A percentile compares a stretch with the other conserved stretches of the same genome.
These are phyloP conservation scores for Naganishia albida DNA, from an alignment of 1,284 basidiomycete species.

Conservation along the genomic window DNA sequence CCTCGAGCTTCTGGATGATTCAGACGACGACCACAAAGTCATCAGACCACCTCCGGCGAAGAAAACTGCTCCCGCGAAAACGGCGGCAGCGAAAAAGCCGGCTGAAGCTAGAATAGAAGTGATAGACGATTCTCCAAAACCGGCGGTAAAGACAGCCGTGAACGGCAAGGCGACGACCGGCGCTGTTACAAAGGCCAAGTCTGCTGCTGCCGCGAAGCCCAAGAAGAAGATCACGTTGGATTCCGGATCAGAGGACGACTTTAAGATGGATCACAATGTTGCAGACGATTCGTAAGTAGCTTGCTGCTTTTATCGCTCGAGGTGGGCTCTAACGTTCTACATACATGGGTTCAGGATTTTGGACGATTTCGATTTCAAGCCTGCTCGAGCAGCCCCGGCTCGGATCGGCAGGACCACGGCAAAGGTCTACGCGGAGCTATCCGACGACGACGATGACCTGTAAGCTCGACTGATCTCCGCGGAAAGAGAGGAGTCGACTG, in stretches of 20 bases:
- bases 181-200: slow-evolving; percentile 32
- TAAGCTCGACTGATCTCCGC: no score
- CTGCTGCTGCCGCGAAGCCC: slow-evolving; percentile 11
- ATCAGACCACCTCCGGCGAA: slow-evolving; percentile 37
- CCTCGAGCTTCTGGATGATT: slow-evolving; percentile 61
- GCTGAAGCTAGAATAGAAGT: slow-evolving; percentile 28
- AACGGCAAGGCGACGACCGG: slow-evolving; percentile 27
- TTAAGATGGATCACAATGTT: slow-evolving; percentile 9
- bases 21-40: slow-evolving; percentile 55
- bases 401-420: slow-evolving; percentile 44
- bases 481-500: no score
- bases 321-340: not conserved
- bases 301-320: not conserved
- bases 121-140: slow-evolving; percentile 9
- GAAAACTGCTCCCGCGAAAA: not conserved
- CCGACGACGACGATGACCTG: slow-evolving; percentile 37
- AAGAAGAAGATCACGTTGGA: slow-evolving; percentile 32
- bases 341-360: slow-evolving; percentile 3
- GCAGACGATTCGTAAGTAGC: slow-evolving; percentile 33
- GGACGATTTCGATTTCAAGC: slow-evolving; percentile 40
- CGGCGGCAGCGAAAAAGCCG: slow-evolving; percentile 31
- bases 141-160: slow-evolving; percentile 1
- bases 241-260: slow-evolving; percentile 30
- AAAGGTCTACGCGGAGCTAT: slow-evolving; percentile 45
- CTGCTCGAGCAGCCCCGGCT: slow-evolving; percentile 35